Evolutionary conservation across 306 rosid species (phyloP).

Genomic region (Pterocarpus santalinus): DNA sequence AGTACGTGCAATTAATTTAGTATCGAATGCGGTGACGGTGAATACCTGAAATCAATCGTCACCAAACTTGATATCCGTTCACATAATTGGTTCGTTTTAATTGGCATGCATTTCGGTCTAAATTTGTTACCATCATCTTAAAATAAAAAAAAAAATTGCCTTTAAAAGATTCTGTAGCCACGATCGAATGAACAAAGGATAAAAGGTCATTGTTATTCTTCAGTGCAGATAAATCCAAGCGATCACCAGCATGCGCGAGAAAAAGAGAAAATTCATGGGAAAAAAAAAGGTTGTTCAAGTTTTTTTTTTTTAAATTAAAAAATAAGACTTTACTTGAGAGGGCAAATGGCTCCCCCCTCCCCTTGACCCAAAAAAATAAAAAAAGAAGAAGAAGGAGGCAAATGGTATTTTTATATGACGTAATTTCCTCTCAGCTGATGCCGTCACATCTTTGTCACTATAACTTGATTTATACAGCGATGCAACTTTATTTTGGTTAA

Average conservation of each 20-base stretch:
- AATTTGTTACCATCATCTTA: neutral
- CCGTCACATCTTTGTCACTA: conserved; percentile 9
- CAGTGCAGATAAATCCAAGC: conserved; percentile 20
- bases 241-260: neutral
- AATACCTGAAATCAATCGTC: neutral
- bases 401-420: neutral
- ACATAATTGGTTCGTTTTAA: neutral
- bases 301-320: no score
- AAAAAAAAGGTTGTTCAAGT: neutral
- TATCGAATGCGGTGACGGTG: neutral
- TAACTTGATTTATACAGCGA: neutral
- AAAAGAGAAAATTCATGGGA: neutral
- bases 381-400: no score
- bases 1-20: neutral
- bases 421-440: conserved; percentile 9
- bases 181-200: conserved; percentile 12
- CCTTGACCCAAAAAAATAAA: no score
- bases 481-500: conserved; percentile 18
- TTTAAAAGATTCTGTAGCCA: conserved; percentile 5
- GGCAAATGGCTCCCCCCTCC: no score
- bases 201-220: neutral
- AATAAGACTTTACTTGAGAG: conserved; percentile 3
- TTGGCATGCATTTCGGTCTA: neutral
- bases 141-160: neutral
- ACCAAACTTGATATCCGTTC: conserved; percentile 11